Conservation (phyloP, 306 rosid species). For the Fagus crenata region DNA sequence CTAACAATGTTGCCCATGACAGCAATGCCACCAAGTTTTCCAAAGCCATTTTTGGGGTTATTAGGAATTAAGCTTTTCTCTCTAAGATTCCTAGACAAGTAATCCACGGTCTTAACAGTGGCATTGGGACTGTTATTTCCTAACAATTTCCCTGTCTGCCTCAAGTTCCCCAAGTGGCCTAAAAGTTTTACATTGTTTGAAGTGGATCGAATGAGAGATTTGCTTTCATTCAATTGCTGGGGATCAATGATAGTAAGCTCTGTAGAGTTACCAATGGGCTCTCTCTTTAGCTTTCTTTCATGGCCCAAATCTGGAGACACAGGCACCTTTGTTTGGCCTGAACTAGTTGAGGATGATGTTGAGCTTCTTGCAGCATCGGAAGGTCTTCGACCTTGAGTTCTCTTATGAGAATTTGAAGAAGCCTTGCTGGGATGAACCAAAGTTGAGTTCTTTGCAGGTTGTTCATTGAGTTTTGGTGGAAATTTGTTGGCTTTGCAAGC, state of each 20-base stretch:
- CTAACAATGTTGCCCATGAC: conserved; percentile 81
- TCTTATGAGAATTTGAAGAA: conserved; percentile 35
- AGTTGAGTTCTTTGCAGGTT: conserved; percentile 34
- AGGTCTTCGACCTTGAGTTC: conserved; percentile 37
- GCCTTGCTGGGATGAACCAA: conserved; percentile 30
- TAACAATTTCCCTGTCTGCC: conserved; percentile 44
- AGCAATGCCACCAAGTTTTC: conserved; percentile 25
- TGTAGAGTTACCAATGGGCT: conserved; percentile 25
- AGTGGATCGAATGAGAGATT: conserved; percentile 34
- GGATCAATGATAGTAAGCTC: conserved; percentile 37
- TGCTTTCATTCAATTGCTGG: conserved; percentile 35
- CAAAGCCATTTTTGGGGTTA: conserved; percentile 22
- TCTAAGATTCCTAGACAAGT: conserved; percentile 28
- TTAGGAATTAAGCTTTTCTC: conserved; percentile 29
- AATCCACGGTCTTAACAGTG: conserved; percentile 28
- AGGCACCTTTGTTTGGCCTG: conserved; percentile 34
- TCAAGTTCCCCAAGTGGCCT: conserved; percentile 46
- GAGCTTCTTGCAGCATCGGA: conserved; percentile 73
- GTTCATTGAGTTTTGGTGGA: conserved; percentile 26
- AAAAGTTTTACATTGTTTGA: conserved; percentile 10
- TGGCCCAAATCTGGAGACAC: conserved; percentile 28
- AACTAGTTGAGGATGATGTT: conserved; percentile 51
- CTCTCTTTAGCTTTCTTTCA: conserved; percentile 35
- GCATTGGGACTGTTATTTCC: conserved; percentile 49
- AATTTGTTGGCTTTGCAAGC: conserved; percentile 1